Conservation (phyloP, 2,329 filamentous ascomycete genomes). For the Aspergillus sp. region DNA sequence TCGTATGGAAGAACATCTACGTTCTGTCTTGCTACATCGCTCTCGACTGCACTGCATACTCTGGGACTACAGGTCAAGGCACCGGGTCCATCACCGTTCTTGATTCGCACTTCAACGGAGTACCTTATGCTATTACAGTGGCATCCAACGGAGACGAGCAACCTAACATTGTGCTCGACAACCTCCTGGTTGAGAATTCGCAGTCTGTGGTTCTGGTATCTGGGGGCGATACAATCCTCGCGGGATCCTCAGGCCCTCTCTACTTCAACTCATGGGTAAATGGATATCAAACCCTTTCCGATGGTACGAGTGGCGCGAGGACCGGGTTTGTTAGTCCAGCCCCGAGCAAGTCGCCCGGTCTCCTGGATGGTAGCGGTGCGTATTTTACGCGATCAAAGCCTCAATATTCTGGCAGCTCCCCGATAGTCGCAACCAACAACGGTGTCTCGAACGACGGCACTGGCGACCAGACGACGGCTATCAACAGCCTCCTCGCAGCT, state of each 20-base stretch:
- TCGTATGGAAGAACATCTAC: conserved; percentile 48
- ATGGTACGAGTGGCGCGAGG: too few relatives aligned
- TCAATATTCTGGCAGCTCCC: conserved; percentile 11
- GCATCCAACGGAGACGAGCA: not conserved
- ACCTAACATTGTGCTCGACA: conserved; percentile 10
- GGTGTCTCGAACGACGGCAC: conserved; percentile 46
- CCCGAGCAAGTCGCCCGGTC: too few relatives aligned
- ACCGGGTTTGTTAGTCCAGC: too few relatives aligned
- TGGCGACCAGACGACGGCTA: conserved; percentile 30
- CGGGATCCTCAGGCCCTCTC: conserved; percentile 4
- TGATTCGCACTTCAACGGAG: conserved; percentile 45
- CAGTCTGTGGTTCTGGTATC: conserved; percentile 5
- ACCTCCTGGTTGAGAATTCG: conserved; percentile 15
- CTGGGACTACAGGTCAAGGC: conserved; percentile 30
- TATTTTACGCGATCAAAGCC: conserved; percentile 11
- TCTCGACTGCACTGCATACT: conserved; percentile 51
- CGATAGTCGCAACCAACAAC: conserved; percentile 43
- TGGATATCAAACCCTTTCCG: too few relatives aligned
- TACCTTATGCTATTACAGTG: conserved; percentile 6
- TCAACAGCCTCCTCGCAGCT: conserved; percentile 27
- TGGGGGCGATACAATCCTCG: conserved; percentile 8
- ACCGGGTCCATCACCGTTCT: conserved; percentile 56
- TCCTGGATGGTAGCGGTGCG: conserved; percentile 6
- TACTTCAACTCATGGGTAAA: conserved; percentile 6
- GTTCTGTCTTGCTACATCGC: conserved; percentile 48